A percentile compares a stretch with the other conserved stretches of the same genome.
Conservation (phyloP, 306 rosid genomes). For the Neltuma alba region DNA sequence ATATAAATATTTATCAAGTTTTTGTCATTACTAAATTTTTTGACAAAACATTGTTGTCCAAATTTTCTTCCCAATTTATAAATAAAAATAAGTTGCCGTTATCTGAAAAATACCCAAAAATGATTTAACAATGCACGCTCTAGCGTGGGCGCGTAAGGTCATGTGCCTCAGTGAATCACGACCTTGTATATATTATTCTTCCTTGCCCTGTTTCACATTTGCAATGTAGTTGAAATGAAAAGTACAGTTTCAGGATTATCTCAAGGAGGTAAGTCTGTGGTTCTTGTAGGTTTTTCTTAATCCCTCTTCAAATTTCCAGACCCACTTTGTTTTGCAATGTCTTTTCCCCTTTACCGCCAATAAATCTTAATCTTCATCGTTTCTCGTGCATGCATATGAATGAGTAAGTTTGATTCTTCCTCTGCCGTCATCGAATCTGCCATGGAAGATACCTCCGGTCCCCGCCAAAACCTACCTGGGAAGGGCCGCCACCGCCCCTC, state of each 20-base stretch:
- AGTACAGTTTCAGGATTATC: neutral
- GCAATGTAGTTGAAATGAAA: neutral
- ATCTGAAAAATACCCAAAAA: too few relatives aligned
- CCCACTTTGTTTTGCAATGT: neutral
- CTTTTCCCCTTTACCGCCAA: neutral
- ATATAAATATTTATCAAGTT: too few relatives aligned
- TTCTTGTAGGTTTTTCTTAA: neutral
- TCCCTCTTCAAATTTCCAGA: neutral
- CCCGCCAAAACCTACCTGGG: conserved; percentile 22
- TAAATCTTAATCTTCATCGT: neutral
- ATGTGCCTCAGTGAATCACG: neutral
- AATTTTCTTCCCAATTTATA: too few relatives aligned
- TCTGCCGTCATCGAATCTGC: conserved; percentile 39
- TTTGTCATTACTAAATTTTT: too few relatives aligned
- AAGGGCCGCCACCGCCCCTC: conserved; percentile 30
- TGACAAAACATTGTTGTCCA: too few relatives aligned
- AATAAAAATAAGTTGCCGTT: too few relatives aligned
- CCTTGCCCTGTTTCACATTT: neutral
- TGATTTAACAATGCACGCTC: neutral
- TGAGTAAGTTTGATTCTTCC: conserved; percentile 48
- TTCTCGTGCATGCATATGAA: conserved; percentile 28
- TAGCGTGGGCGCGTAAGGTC: neutral
- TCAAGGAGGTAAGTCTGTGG: neutral
- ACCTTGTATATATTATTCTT: neutral
- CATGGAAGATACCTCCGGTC: conserved; percentile 43